Evolutionary conservation across 305 asterid species (phyloP).

Genomic region (Striga hermonthica): DNA sequence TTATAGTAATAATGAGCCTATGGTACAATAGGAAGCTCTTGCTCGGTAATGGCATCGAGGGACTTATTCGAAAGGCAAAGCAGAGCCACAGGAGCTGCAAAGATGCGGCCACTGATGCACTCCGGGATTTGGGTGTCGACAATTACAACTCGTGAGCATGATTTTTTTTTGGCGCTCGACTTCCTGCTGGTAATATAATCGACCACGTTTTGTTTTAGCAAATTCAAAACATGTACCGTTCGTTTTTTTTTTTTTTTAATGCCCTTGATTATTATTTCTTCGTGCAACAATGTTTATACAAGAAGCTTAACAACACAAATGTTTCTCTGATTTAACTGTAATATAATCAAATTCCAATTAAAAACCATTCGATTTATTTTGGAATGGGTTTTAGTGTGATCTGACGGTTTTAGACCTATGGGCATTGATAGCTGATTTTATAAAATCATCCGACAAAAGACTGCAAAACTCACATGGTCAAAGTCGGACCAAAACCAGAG

Average conservation of each 20-base stretch:
- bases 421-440: not conserved
- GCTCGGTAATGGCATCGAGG: constrained; percentile 74
- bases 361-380: no score
- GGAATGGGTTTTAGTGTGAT: no score
- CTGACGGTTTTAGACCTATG: no score
- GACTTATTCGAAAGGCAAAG: constrained; percentile 62
- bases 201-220: not conserved
- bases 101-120: constrained; percentile 51
- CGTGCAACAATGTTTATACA: no score
- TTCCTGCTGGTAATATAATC: not conserved
- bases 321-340: not conserved
- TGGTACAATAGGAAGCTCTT: constrained; percentile 49
- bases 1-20: no score
- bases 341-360: not conserved
- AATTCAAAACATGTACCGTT: no score
- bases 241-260: not conserved
- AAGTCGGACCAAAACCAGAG: constrained; percentile 32
- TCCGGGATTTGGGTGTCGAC: constrained; percentile 82
- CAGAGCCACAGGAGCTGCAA: constrained; percentile 6
- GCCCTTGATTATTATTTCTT: not conserved
- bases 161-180: not conserved
- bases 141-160: constrained; percentile 58
- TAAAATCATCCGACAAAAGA: constrained; percentile 39
- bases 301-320: not conserved
- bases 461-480: constrained; percentile 47